Evolutionary conservation across 148 eudicot genomes (phyloP).

Genomic region (Euryodendron excelsum): DNA sequence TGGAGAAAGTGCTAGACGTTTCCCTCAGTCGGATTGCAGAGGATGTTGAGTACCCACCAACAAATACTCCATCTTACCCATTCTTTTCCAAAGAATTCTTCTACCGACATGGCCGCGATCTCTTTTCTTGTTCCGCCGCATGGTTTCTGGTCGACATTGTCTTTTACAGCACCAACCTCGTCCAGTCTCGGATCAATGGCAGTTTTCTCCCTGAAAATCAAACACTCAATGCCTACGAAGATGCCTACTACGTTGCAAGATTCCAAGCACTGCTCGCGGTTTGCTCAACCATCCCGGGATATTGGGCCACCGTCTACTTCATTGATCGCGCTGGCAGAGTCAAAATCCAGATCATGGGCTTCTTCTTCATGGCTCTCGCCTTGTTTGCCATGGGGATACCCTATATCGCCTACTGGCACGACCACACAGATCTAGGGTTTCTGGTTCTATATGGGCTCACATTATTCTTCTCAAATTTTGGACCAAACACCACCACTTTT

Average conservation of each 20-base stretch:
- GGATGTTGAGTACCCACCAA: constrained; percentile 16
- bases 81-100: constrained; percentile 45
- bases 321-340: constrained; percentile 59
- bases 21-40: constrained; percentile 32
- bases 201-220: neutral
- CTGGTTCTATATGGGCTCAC: constrained; percentile 49
- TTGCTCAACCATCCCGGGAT: constrained; percentile 62
- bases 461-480: constrained; percentile 65
- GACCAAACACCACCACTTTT: constrained; percentile 69
- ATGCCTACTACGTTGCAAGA: constrained; percentile 37
- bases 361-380: constrained; percentile 34
- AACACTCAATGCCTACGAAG: constrained; percentile 25
- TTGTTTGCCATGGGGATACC: constrained; percentile 41
- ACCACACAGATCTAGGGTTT: constrained; percentile 24
- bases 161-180: constrained; percentile 57
- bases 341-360: constrained; percentile 52
- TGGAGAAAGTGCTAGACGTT: constrained; percentile 47
- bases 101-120: constrained; percentile 50
- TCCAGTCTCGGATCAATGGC: constrained; percentile 38
- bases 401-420: constrained; percentile 19
- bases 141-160: constrained; percentile 58
- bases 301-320: constrained; percentile 44
- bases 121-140: constrained; percentile 41
- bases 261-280: constrained; percentile 49
- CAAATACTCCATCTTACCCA: constrained; percentile 28